A percentile compares a stretch with the other conserved stretches of the same genome.
Conservation (phyloP, 1,284 basidiomycete species). For the Ceratobasidium theobromae region DNA sequence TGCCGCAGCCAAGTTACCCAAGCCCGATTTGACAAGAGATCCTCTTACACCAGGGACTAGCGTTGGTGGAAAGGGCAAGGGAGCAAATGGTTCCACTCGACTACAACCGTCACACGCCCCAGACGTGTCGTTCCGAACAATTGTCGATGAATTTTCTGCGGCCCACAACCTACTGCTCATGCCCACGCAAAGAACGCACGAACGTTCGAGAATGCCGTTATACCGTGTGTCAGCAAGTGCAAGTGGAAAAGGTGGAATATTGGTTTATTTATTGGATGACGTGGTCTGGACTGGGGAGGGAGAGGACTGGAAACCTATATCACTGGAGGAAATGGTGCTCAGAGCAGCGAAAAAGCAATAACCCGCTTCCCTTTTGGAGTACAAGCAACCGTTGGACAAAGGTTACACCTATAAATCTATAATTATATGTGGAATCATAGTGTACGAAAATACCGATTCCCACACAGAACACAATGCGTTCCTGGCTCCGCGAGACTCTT, state of each 20-base stretch:
- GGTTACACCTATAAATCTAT: too few relatives aligned
- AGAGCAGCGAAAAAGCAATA: slow-evolving; percentile 49
- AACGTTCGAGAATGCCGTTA: slow-evolving; percentile 79
- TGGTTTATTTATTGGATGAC: slow-evolving; percentile 85
- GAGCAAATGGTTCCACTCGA: slow-evolving; percentile 43
- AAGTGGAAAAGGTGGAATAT: slow-evolving; percentile 81
- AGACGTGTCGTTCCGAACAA: slow-evolving; percentile 82
- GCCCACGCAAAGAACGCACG: slow-evolving; percentile 79
- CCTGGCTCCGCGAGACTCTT: neutral
- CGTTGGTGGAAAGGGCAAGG: slow-evolving; percentile 23
- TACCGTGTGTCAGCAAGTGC: slow-evolving; percentile 76
- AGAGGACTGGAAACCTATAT: slow-evolving; percentile 61
- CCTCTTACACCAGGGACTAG: slow-evolving; percentile 18
- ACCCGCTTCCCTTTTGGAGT: neutral
- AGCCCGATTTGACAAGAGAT: slow-evolving; percentile 54
- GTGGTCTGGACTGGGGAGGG: slow-evolving; percentile 75
- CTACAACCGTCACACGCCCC: slow-evolving; percentile 40
- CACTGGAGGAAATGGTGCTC: slow-evolving; percentile 68
- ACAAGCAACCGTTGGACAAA: too few relatives aligned
- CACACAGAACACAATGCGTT: slow-evolving; percentile 27
- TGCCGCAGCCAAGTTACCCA: slow-evolving; percentile 64
- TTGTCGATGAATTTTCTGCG: slow-evolving; percentile 86
- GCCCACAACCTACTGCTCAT: slow-evolving; percentile 85
- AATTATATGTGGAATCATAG: too few relatives aligned
- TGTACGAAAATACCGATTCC: slow-evolving; percentile 14